Evolutionary conservation across 2,329 filamentous ascomycete species (phyloP), one percentile per base, ranked within the genome.

Genomic region (Penicillium sp.): DNA sequence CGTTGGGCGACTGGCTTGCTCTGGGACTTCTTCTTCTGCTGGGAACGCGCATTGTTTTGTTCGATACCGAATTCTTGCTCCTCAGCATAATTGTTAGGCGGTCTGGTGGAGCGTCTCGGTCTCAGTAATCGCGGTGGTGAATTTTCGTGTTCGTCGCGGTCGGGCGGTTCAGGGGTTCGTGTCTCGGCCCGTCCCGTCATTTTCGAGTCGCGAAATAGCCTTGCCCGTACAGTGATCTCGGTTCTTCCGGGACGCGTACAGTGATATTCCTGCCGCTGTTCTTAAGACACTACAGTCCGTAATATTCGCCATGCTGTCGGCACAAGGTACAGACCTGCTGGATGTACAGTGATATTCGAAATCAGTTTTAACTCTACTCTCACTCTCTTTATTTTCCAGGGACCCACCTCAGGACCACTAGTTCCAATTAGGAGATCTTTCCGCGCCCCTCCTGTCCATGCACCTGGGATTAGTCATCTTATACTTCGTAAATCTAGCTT

Each of bases 111-210:
- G 48, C 57, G 58, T 55, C 38, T 63, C 55, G 53, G 63, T 44
- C 63, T 65, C 43, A 32, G 3, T 24, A 63, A 45, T 57, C 58
- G 54, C 38, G 58, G 58, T 45, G 58, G 58, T 44, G 60, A 63
- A 44, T 58, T 22, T 60, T 62, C 52, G 56, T 48, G 57, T 62
- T 60, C 56, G 47, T 63, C 54, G 50, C 58, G 59, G 57, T 63
- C 57, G 40, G 57, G 59, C 51, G 58, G 59, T 55, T 62, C 58
- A 62, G 59, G 59, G 61, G 58, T 60, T 61, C 58, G 57, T 48
- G 32, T 62, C 56, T 22, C 60, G 56, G 60, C 56, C 56, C 58
- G 61, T 61, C 62, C 60, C 58, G 54, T 21, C 59, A 59, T 59
- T 56, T 27, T 27, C 24, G 24, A 24, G 24, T 24, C 24, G 24